Evolutionary conservation across 805 yeast genomes (phyloP).

Genomic region (Candida saitoana): DNA sequence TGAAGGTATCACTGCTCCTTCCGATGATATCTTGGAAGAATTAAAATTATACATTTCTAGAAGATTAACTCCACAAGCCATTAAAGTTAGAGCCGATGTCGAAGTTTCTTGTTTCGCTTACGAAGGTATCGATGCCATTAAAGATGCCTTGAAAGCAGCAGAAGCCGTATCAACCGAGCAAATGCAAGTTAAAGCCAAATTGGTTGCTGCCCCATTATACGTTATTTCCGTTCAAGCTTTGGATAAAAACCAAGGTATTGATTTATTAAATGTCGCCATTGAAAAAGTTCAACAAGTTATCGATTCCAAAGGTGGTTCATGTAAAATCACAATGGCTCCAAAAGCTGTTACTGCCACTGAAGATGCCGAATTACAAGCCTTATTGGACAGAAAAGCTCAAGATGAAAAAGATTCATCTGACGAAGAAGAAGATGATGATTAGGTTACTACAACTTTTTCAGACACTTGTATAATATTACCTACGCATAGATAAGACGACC

Average conservation of each 20-base stretch:
- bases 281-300: slow-evolving; percentile 69
- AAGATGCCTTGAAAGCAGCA: slow-evolving; percentile 80
- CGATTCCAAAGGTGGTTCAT: slow-evolving; percentile 71
- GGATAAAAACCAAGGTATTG: slow-evolving; percentile 87
- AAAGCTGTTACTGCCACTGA: slow-evolving; percentile 98
- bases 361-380: slow-evolving; percentile 95
- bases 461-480: not conserved
- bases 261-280: slow-evolving; percentile 73
- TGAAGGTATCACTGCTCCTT: slow-evolving; percentile 71
- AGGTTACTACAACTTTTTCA: slow-evolving; percentile 1
- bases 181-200: slow-evolving; percentile 85
- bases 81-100: slow-evolving; percentile 96
- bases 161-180: slow-evolving; percentile 79
- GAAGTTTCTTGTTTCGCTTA: slow-evolving; percentile 96
- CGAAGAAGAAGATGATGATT: slow-evolving; percentile 58
- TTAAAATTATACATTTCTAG: slow-evolving; percentile 82
- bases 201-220: slow-evolving; percentile 96
- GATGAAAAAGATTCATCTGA: slow-evolving; percentile 83
- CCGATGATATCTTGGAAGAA: slow-evolving; percentile 74
- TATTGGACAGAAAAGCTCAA: slow-evolving; percentile 88
- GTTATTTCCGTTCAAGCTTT: slow-evolving; percentile 90
- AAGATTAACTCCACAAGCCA: slow-evolving; percentile 96
- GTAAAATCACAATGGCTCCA: slow-evolving; percentile 95
- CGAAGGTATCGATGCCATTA: slow-evolving; percentile 97
- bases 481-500: not conserved